These are phyloP conservation scores for Euphorbia celastroides DNA, from an alignment of 441 rosid genomes.

Conservation along the genomic window DNA sequence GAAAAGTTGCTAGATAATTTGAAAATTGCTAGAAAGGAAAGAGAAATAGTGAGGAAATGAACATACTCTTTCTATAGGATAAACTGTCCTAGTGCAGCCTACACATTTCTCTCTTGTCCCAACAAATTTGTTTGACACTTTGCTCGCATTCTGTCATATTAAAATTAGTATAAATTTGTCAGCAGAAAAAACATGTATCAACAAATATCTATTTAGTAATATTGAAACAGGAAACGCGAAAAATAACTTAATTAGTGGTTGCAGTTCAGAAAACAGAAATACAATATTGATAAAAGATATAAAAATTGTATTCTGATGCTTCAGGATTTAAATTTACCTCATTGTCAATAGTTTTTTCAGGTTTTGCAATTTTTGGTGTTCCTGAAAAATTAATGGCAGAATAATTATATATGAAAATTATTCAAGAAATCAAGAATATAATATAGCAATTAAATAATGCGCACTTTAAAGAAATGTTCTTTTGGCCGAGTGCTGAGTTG, in stretches of 20 bases:
- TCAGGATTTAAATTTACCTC: constrained; percentile 29
- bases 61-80: constrained; percentile 54
- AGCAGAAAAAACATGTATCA: neutral
- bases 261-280: too few relatives aligned
- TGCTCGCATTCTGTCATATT: constrained; percentile 36
- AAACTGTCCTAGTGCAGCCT: constrained; percentile 41
- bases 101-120: constrained; percentile 57
- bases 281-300: too few relatives aligned
- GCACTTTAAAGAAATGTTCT: too few relatives aligned
- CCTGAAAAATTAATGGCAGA: constrained; percentile 26
- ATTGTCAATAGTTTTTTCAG: constrained; percentile 30
- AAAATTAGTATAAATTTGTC: neutral
- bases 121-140: constrained; percentile 39
- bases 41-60: too few relatives aligned
- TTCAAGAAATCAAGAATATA: too few relatives aligned
- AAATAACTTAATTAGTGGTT: too few relatives aligned
- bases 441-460: too few relatives aligned
- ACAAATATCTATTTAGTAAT: too few relatives aligned
- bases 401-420: too few relatives aligned
- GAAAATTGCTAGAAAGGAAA: too few relatives aligned
- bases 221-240: too few relatives aligned
- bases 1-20: neutral
- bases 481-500: too few relatives aligned
- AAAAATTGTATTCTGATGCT: neutral
- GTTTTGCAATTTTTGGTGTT: constrained; percentile 47